These are phyloP conservation scores for Parietaria judaica DNA, from an alignment of 306 rosid genomes.

Conservation along the genomic window DNA sequence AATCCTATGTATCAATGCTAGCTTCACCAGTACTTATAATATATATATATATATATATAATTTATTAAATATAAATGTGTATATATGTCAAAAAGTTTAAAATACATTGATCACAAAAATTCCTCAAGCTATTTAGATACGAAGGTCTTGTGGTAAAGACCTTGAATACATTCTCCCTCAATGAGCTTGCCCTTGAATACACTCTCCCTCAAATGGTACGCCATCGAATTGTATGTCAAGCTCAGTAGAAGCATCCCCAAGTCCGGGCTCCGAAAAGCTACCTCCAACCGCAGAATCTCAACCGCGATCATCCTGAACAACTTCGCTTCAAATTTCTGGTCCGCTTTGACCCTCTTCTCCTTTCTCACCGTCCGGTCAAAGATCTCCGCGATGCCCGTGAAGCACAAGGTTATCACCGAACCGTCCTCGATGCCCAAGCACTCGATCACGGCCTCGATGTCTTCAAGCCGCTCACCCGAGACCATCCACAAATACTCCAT, in stretches of 20 bases:
- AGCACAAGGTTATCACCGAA: neutral
- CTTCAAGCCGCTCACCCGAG: neutral
- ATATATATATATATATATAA: too few species aligned
- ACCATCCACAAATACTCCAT: neutral
- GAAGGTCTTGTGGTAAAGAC: too few species aligned
- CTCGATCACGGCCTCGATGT: neutral
- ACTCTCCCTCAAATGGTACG: neutral
- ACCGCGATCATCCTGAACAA: neutral
- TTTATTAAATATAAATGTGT: too few species aligned
- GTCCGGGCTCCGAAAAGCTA: neutral
- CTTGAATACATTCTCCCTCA: too few species aligned
- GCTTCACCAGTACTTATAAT: too few species aligned
- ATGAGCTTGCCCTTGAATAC: neutral
- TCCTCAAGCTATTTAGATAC: too few species aligned
- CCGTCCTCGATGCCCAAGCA: neutral
- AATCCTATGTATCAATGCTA: too few species aligned
- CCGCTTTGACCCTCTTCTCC: neutral
- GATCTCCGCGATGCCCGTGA: neutral
- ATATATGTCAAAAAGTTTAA: too few species aligned
- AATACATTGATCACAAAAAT: too few species aligned
- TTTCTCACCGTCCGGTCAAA: neutral
- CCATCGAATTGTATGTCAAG: neutral
- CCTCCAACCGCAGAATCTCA: conserved; percentile 3
- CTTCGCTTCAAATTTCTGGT: neutral
- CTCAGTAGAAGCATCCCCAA: neutral